Evolutionary conservation across 1,139 yeast genomes (phyloP).

Genomic region (Debaryomyces udenii): DNA sequence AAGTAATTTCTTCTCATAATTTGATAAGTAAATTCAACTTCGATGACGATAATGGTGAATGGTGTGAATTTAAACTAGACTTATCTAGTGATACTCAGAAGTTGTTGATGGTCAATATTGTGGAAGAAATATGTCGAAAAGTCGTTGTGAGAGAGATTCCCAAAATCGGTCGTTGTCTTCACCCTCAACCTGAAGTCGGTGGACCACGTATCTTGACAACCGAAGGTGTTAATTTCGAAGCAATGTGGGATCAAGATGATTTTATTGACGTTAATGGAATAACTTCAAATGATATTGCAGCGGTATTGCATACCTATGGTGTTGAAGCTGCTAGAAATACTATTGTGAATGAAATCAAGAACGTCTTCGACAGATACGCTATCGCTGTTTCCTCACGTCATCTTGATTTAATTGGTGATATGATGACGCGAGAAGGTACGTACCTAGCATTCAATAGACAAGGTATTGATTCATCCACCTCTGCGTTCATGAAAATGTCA

Average conservation of each 20-base stretch:
- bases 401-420: conserved; percentile 94
- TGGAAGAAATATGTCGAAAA: conserved; percentile 87
- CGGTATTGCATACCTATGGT: conserved; percentile 90
- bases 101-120: conserved; percentile 94
- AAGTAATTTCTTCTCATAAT: conserved; percentile 71
- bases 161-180: conserved; percentile 88
- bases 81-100: conserved; percentile 87
- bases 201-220: conserved; percentile 74
- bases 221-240: conserved; percentile 96
- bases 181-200: conserved; percentile 68
- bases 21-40: conserved; percentile 81
- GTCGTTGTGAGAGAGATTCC: conserved; percentile 95
- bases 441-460: conserved; percentile 97
- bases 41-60: conserved; percentile 84
- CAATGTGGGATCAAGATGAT: conserved; percentile 98
- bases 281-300: conserved; percentile 88
- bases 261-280: conserved; percentile 87
- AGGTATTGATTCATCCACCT: conserved; percentile 94
- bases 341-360: conserved; percentile 92
- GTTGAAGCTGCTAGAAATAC: conserved; percentile 99
- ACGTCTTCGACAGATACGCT: conserved; percentile 96
- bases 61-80: conserved; percentile 91
- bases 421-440: conserved; percentile 99
- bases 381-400: conserved; percentile 92
- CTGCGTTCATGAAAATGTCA: conserved; percentile 98